Evolutionary conservation across 2,329 filamentous ascomycete genomes (phyloP).

Genomic region (Cladophialophora yegresii): DNA sequence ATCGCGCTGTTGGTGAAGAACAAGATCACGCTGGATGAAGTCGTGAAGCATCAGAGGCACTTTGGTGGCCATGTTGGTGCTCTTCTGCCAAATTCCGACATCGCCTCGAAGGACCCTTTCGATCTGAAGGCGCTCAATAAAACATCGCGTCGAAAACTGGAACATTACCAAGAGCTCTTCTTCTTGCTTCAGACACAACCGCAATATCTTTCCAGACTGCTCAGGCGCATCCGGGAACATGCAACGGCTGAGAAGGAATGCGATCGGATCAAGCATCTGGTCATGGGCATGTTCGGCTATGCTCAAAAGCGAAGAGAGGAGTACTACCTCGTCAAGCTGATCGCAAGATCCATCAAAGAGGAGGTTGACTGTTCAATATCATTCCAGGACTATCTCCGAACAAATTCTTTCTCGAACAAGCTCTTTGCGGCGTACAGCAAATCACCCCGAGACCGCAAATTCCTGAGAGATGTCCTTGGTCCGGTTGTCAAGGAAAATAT

Average conservation of each 20-base stretch:
- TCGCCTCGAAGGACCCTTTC: constrained; percentile 86
- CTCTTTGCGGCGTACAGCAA: constrained; percentile 84
- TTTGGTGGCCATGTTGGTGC: constrained; percentile 87
- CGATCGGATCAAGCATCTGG: constrained; percentile 86
- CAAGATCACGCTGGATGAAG: constrained; percentile 97
- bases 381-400: constrained; percentile 82
- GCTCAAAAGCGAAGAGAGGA: constrained; percentile 96
- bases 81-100: constrained; percentile 82
- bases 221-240: constrained; percentile 78
- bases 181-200: constrained; percentile 96
- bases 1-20: constrained; percentile 98
- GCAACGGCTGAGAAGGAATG: constrained; percentile 87
- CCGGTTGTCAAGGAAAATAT: constrained; percentile 87
- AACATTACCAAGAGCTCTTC: constrained; percentile 96
- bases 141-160: constrained; percentile 89
- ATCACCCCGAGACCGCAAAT: constrained; percentile 89
- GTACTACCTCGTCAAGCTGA: constrained; percentile 90
- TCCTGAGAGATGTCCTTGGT: constrained; percentile 80
- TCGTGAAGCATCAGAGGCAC: constrained; percentile 94
- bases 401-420: constrained; percentile 91
- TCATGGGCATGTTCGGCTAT: constrained; percentile 96
- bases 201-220: constrained; percentile 86
- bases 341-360: constrained; percentile 78
- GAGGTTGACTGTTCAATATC: constrained; percentile 74
- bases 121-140: constrained; percentile 98